Base-by-base conservation (phyloP, 2,329 filamentous ascomycete species). In the Metarhizium humberi region DNA sequence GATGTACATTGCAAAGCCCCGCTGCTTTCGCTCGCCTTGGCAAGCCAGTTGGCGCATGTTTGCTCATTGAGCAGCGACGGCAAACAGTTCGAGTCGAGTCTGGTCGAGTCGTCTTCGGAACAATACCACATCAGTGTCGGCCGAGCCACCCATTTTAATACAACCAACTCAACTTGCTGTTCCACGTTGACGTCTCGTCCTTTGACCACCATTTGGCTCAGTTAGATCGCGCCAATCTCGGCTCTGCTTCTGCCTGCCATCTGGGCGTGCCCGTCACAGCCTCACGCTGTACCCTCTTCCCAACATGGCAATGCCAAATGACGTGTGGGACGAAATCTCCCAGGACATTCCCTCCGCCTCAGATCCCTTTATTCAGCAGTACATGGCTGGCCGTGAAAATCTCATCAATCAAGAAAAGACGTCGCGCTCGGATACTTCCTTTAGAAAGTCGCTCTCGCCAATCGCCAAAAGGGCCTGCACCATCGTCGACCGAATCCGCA, bases 331-430 rank as follows among this genome's bases (percentile, higher is more conserved):
- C 34, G 79, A 82, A 60, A 67, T 85, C 57, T 68, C 73, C 49
- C 69, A 76, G 57, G 80, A 78, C n/a, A 71, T 87, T 42, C 84
- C 84, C 4, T 69, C 71, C 2, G 71, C 71, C 20, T 73, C 81
- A 10, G 90, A 95, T 63, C 83, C 86, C 0, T 91, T 95, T 69
- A 80, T 96, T 50, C 83, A 90, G 63, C 84, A 92, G 67, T 96
- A 95, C 66, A 74, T 95, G 43, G 72, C 82, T 47, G 90, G 90
- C 25, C 82, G 92, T 52, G 79, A 86, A 62, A 84, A 83, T 30
- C 78, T 97, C 53, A 87, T 96, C 56, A 78, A 78, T 18, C 81
- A 95, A 66, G 94, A 97, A 69, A 86, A 89, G 70, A 87, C 85
- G 64, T 81, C 88, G 64, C 84, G 92, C 57, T 91, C 90, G 68